Evolutionary conservation across 768 basidiomycete genomes (phyloP).

Genomic region (Mycena maculata): DNA sequence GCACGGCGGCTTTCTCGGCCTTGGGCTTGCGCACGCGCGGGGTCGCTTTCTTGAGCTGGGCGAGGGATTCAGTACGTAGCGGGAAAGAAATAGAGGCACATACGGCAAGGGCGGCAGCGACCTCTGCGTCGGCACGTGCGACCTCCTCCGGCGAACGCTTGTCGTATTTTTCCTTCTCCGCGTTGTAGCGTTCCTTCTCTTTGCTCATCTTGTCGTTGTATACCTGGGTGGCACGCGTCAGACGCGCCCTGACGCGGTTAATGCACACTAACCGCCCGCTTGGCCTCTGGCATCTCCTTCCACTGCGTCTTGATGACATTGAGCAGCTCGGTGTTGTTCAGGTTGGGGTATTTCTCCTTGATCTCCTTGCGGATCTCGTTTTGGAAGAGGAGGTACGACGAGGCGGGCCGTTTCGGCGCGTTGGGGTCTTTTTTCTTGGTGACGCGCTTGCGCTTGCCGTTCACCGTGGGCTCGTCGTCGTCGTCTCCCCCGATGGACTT

Average conservation of each 20-base stretch:
- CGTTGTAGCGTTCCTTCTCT: conserved; percentile 74
- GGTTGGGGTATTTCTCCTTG: conserved; percentile 69
- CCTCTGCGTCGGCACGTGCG: conserved; percentile 57
- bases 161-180: conserved; percentile 75
- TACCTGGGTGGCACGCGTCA: conserved; percentile 51
- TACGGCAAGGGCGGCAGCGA: conserved; percentile 54
- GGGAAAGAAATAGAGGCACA: conserved; percentile 28
- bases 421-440: conserved; percentile 89
- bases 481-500: conserved; percentile 59
- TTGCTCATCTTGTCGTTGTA: conserved; percentile 65
- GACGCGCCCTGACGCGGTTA: conserved; percentile 20
- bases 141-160: conserved; percentile 62
- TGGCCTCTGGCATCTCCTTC: conserved; percentile 70
- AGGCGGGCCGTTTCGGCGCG: conserved; percentile 93
- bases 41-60: conserved; percentile 48
- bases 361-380: conserved; percentile 86
- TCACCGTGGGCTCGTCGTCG: conserved; percentile 45
- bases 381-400: conserved; percentile 95
- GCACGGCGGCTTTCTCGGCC: conserved; percentile 39
- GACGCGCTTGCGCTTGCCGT: conserved; percentile 67
- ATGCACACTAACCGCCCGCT: conserved; percentile 74
- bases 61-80: conserved; percentile 15
- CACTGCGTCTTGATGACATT: conserved; percentile 79
- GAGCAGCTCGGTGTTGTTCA: conserved; percentile 81
- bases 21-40: conserved; percentile 39